Evolutionary conservation across 768 basidiomycete genomes (phyloP).

Genomic region (Suillus subluteus): DNA sequence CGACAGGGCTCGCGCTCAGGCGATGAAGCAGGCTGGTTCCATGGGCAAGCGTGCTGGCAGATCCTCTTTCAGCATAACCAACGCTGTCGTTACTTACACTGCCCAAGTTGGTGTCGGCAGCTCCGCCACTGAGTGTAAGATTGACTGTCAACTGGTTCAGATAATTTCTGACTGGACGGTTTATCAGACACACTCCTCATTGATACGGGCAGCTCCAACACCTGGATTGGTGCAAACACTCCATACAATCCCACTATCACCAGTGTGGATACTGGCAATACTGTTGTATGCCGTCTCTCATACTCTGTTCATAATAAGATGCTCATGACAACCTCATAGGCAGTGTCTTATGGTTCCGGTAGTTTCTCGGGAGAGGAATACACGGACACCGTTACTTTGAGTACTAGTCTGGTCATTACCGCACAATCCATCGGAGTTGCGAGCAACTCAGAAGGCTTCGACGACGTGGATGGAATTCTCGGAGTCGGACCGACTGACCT

Average conservation of each 20-base stretch:
- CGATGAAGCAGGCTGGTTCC: constrained; percentile 9
- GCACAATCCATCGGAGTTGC: constrained; percentile 45
- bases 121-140: constrained; percentile 32
- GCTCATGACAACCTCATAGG: constrained; percentile 13
- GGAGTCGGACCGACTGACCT: constrained; percentile 38
- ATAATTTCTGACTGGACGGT: neutral
- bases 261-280: constrained; percentile 24
- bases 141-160: neutral
- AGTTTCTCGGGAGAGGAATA: constrained; percentile 23
- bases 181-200: constrained; percentile 30
- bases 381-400: constrained; percentile 22
- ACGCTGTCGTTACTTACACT: constrained; percentile 28
- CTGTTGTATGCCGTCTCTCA: constrained; percentile 19
- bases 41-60: constrained; percentile 15
- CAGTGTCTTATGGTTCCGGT: constrained; percentile 26
- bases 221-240: constrained; percentile 33
- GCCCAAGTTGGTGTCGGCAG: constrained; percentile 31
- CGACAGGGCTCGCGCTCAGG: constrained; percentile 26
- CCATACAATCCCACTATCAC: constrained; percentile 23
- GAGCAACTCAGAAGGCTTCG: constrained; percentile 24
- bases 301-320: neutral
- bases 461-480: constrained; percentile 43
- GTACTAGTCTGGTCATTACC: constrained; percentile 18
- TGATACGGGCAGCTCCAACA: constrained; percentile 38
- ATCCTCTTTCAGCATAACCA: constrained; percentile 18